phyloP scores from a whole-genome alignment of 1,284 basidiomycete species.

The Gymnopus androsaceus region DNA sequence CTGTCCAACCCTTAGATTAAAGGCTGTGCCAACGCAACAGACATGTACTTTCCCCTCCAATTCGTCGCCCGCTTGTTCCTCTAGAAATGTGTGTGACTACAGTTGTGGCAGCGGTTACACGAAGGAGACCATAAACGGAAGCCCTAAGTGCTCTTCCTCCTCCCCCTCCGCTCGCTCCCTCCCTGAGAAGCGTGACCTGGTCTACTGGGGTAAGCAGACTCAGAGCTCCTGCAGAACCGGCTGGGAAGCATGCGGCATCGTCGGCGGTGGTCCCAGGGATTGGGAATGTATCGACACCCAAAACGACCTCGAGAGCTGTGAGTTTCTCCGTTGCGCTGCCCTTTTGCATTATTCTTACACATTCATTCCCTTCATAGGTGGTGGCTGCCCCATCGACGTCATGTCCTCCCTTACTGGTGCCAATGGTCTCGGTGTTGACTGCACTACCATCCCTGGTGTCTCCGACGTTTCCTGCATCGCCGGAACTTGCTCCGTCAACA shows the following conservation, averaged over 20 bases:
- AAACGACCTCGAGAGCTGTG: conserved; percentile 33
- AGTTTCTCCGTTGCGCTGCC: conserved; percentile 15
- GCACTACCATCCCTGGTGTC: conserved; percentile 50
- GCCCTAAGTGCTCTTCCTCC: background rate
- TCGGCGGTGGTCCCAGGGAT: conserved; percentile 19
- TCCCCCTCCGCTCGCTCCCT: conserved; percentile 4
- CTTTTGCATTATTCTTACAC: background rate
- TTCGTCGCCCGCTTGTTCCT: conserved; percentile 15
- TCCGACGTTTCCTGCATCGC: conserved; percentile 49
- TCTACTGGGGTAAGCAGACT: conserved; percentile 21
- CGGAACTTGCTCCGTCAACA: conserved; percentile 47
- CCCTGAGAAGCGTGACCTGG: conserved; percentile 18
- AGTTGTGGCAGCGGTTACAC: conserved; percentile 20
- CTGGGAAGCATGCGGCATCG: conserved; percentile 27
- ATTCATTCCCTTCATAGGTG: conserved; percentile 24
- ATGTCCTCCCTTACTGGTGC: conserved; percentile 18
- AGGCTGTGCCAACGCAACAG: conserved; percentile 2
- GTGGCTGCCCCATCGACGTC: conserved; percentile 31
- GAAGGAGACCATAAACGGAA: background rate
- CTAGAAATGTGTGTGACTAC: conserved; percentile 21
- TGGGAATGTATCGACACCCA: conserved; percentile 33
- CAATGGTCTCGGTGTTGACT: conserved; percentile 37
- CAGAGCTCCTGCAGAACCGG: conserved; percentile 17
- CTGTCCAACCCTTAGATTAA: conserved; percentile 14
- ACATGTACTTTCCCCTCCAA: conserved; percentile 22